Evolutionary conservation across 805 yeast genomes (phyloP).

Genomic region (Lachancea cidri): DNA sequence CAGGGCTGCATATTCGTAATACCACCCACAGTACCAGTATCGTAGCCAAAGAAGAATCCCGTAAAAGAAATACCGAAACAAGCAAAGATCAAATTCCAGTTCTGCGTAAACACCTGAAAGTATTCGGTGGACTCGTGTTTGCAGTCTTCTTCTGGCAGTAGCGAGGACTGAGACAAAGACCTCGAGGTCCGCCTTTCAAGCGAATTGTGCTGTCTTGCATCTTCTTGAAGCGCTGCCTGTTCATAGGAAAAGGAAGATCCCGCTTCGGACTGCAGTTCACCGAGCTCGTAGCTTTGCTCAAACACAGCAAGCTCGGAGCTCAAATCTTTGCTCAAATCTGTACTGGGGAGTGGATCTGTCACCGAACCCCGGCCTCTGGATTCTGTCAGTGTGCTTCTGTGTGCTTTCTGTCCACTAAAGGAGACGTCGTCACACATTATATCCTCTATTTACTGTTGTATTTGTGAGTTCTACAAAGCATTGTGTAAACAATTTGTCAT

Average conservation of each 20-base stretch:
- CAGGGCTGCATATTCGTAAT: constrained; percentile 56
- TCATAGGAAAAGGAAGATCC: not conserved
- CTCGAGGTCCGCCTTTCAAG: not conserved
- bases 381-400: not conserved
- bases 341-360: not conserved
- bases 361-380: not conserved
- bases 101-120: not conserved
- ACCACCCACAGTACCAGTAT: constrained; percentile 65
- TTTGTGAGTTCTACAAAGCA: no score
- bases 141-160: not conserved
- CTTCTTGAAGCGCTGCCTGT: not conserved
- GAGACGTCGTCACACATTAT: not conserved
- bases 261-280: not conserved
- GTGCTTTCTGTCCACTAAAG: not conserved
- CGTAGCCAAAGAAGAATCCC: constrained; percentile 64
- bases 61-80: constrained; percentile 47
- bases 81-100: constrained; percentile 4
- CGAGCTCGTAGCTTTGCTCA: not conserved
- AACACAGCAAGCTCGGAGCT: not conserved
- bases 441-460: not conserved
- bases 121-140: not conserved
- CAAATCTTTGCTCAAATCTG: not conserved
- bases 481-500: no score
- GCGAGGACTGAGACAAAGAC: not conserved
- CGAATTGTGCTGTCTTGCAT: not conserved